phyloP scores from a whole-genome alignment of 2,329 filamentous ascomycete genomes.

The Emericellopsis atlantica region DNA sequence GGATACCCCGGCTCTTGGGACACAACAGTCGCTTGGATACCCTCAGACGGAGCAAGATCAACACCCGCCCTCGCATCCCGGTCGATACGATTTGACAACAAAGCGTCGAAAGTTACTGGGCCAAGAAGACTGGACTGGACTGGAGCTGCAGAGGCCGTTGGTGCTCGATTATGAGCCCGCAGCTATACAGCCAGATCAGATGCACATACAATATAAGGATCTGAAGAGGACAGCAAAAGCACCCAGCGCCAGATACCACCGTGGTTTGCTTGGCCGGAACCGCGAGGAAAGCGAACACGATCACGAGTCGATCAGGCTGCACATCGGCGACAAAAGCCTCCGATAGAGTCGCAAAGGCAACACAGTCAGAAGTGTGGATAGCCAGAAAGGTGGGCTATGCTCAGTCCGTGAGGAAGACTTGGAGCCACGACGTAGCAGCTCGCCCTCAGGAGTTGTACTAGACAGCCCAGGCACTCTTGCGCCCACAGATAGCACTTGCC shows the following conservation, averaged over 20 bases:
- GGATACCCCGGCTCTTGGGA: background rate
- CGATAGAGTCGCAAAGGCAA: constrained; percentile 15
- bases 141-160: constrained; percentile 16
- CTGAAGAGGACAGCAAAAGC: background rate
- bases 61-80: background rate
- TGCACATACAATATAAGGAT: too few species aligned
- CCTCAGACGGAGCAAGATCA: too few species aligned
- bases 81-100: constrained; percentile 5
- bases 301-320: constrained; percentile 9
- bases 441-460: background rate
- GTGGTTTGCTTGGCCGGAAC: background rate
- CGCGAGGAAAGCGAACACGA: background rate
- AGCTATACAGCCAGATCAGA: too few species aligned
- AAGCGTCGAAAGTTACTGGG: constrained; percentile 13
- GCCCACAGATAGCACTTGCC: too few species aligned
- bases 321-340: constrained; percentile 14
- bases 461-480: too few species aligned
- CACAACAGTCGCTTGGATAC: too few species aligned
- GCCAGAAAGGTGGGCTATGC: background rate
- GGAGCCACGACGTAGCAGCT: background rate
- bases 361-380: constrained; percentile 10
- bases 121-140: constrained; percentile 17
- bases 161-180: constrained; percentile 7
- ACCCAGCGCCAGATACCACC: background rate
- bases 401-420: background rate